Base-by-base conservation (phyloP, 306 rosid species). In the Gillenia trifoliata region DNA sequence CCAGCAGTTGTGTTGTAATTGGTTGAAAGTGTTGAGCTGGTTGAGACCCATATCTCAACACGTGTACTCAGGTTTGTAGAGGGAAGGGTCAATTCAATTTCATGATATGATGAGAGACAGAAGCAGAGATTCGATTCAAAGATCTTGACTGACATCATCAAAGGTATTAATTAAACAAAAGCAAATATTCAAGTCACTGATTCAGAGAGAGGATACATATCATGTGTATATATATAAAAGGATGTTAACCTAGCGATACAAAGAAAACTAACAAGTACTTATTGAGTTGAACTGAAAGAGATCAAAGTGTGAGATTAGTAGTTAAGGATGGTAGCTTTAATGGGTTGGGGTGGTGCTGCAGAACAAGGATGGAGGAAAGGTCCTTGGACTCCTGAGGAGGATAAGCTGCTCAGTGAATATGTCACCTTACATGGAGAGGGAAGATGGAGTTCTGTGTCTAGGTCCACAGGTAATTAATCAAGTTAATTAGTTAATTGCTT, bases 341-440 rank as follows among this genome's bases (percentile, higher is more conserved):
- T 49, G 85, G 75, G 68, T 34, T 78, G 84, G 52, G 71, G 75
- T 17, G 6, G 23, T 62, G 68, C 22, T 41, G 36, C 6, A 26
- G 78, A 83, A 34, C 68, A 80, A 81, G 86, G 64, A 54, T 89
- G 91, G 91, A 88, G 43, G 88, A 90, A 86, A 80, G 96, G 96
- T 34, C 89, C 96, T 71, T 88, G 96, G 96, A 88, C 86, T 80
- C 81, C 81, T 69, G 90, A 90, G 77, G 96, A 90, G 72, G 96
- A 90, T 77, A 83, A 78, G 75, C 76, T 88, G 73, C 87, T 90
- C 10, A 61, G 41, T 77, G 84, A 82, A 64, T 81, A 86, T 83
- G 86, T 88, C 66, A 74, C 59, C 66, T 66, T 75, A 28, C 77
- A 86, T 83, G 96, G 91, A 13, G 90, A 88, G 52, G 87, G 89